Percentiles rank a stretch among this genome's conserved stretches.
These are phyloP conservation scores for Myxozyma udenii DNA, from an alignment of 805 yeast species.

Conservation along the genomic window DNA sequence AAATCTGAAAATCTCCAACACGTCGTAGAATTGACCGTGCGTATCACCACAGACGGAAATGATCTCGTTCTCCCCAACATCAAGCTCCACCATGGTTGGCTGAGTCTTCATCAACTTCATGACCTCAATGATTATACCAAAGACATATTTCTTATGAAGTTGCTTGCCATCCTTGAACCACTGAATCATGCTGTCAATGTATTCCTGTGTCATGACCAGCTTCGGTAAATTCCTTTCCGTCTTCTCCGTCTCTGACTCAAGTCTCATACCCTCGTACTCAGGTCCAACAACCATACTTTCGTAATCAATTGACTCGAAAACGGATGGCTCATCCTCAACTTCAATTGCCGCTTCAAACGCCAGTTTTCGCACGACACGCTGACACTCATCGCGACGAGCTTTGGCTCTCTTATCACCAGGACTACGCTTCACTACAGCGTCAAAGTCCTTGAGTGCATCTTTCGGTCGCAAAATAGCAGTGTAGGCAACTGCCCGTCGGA, in stretches of 20 bases:
- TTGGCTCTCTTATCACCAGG: slow-evolving; percentile 71
- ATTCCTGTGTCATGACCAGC: slow-evolving; percentile 47
- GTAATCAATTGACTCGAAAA: slow-evolving; percentile 49
- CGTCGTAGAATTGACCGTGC: slow-evolving; percentile 93
- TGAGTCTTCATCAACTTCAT: slow-evolving; percentile 62
- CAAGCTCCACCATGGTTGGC: slow-evolving; percentile 71
- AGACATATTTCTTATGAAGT: slow-evolving; percentile 77
- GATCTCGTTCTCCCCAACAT: slow-evolving; percentile 38
- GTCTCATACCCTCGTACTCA: slow-evolving; percentile 56
- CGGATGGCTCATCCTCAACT: slow-evolving; percentile 56
- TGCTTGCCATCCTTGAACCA: slow-evolving; percentile 70
- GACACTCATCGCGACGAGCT: slow-evolving; percentile 60
- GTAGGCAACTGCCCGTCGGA: slow-evolving; percentile 79
- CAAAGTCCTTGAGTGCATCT: slow-evolving; percentile 69
- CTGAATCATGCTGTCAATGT: slow-evolving; percentile 62
- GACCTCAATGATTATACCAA: slow-evolving; percentile 73
- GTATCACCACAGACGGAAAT: slow-evolving; percentile 93
- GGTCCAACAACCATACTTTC: slow-evolving; percentile 48
- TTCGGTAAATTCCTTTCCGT: slow-evolving; percentile 27
- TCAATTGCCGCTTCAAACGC: slow-evolving; percentile 88
- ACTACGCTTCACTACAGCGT: slow-evolving; percentile 54
- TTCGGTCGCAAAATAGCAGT: slow-evolving; percentile 73
- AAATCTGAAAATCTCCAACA: slow-evolving; percentile 68
- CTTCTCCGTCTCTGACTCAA: slow-evolving; percentile 38
- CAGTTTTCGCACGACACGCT: slow-evolving; percentile 60